These are phyloP conservation scores for maize (Zea mays) DNA, from an alignment of 176 grass and related monocot genomes.

Conservation along the genomic window DNA sequence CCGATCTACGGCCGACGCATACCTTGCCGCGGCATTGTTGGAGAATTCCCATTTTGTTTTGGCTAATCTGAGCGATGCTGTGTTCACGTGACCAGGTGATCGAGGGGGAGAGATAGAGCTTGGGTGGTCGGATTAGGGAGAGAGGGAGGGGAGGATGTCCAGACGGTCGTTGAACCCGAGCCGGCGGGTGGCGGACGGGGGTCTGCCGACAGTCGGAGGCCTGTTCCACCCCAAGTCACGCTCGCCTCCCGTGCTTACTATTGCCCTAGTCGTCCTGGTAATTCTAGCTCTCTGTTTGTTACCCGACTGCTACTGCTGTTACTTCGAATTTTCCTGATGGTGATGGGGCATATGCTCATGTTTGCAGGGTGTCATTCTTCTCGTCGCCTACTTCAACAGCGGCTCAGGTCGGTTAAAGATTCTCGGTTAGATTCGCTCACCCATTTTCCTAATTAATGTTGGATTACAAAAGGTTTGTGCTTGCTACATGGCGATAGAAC, in stretches of 20 bases:
- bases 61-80: not conserved
- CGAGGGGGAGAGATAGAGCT: not conserved
- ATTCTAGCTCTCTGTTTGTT: not conserved
- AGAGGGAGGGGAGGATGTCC: slow-evolving; percentile 52
- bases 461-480: not conserved
- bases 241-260: slow-evolving; percentile 68
- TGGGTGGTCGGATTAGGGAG: slow-evolving; percentile 1
- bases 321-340: not conserved
- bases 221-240: slow-evolving; percentile 75
- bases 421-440: not conserved
- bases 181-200: slow-evolving; percentile 62
- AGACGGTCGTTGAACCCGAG: slow-evolving; percentile 77
- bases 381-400: slow-evolving; percentile 68
- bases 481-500: not conserved
- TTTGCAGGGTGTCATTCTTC: slow-evolving; percentile 68
- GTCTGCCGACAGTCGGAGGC: slow-evolving; percentile 52
- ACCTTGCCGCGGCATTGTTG: not conserved
- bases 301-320: not conserved
- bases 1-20: slow-evolving; percentile 4
- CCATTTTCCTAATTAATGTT: not conserved
- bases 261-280: slow-evolving; percentile 77
- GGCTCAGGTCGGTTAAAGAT: slow-evolving; percentile 55
- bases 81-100: slow-evolving; percentile 24
- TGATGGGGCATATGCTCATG: not conserved
- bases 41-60: not conserved